Evolutionary conservation across 1,139 yeast genomes (phyloP).

Genomic region (Protomyces macrosporus): DNA sequence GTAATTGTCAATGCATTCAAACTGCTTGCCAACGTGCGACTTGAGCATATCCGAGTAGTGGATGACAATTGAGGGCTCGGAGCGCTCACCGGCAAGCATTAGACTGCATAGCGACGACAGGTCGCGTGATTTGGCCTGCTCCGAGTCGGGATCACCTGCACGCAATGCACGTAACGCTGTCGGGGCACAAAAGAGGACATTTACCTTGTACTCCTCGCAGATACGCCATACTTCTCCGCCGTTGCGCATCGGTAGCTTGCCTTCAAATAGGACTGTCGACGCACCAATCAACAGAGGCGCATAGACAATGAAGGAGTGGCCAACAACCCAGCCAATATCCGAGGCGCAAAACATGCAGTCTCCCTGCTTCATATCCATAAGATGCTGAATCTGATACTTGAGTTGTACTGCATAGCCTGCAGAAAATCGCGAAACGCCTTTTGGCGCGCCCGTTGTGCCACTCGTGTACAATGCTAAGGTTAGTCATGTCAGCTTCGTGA

Average conservation of each 20-base stretch:
- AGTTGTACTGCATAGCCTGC: conserved; percentile 12
- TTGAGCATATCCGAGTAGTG: conserved; percentile 6
- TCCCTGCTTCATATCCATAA: conserved; percentile 9
- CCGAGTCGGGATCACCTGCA: conserved; percentile 7
- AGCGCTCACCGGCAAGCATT: conserved; percentile 23
- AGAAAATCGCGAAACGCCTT: conserved; percentile 10
- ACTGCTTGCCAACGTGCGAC: conserved; percentile 10
- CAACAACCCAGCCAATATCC: conserved; percentile 25
- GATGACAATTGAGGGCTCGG: conserved; percentile 22
- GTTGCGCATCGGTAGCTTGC: conserved; percentile 18
- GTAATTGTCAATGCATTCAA: conserved; percentile 15
- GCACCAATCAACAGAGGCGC: conserved; percentile 18
- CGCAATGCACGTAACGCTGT: conserved; percentile 20
- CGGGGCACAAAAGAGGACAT: conserved; percentile 24
- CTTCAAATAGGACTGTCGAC: conserved; percentile 14
- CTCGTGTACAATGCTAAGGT: conserved; percentile 10
- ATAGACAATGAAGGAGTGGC: conserved; percentile 20
- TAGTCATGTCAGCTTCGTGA: background rate
- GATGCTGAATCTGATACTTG: conserved; percentile 9
- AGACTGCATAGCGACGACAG: background rate
- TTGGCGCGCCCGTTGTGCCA: conserved; percentile 25
- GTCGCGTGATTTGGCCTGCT: conserved; percentile 8
- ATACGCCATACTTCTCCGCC: conserved; percentile 21
- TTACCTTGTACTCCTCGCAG: conserved; percentile 20
- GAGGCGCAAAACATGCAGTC: conserved; percentile 11